Evolutionary conservation across 257 asterid species (phyloP).

Genomic region (Paulownia fortunei): DNA sequence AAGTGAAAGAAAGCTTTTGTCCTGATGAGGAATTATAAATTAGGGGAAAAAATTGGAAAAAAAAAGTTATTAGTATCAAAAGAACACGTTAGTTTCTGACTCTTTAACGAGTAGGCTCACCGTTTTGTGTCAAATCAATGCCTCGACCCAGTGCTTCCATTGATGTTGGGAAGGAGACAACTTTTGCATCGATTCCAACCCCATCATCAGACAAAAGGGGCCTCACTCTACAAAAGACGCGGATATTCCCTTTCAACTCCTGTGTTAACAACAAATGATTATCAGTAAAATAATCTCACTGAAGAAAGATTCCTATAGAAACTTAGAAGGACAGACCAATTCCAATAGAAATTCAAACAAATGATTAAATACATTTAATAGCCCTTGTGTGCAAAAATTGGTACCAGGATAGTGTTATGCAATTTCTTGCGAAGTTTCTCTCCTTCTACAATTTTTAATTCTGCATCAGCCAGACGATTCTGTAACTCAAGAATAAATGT

Average conservation of each 20-base stretch:
- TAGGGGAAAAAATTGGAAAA: constrained; percentile 8
- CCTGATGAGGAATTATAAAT: constrained; percentile 45
- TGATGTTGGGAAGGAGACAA: constrained; percentile 74
- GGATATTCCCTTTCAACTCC: constrained; percentile 95
- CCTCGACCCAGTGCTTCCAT: constrained; percentile 74
- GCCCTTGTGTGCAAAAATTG: not conserved
- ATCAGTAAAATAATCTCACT: not conserved
- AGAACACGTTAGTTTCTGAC: constrained; percentile 4
- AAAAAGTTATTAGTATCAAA: not conserved
- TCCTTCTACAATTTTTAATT: constrained; percentile 78
- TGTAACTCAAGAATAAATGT: constrained; percentile 54
- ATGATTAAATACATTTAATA: not conserved
- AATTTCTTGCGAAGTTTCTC: constrained; percentile 82
- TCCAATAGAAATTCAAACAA: not conserved
- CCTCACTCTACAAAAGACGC: constrained; percentile 95
- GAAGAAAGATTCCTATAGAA: not conserved
- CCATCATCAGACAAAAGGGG: constrained; percentile 82
- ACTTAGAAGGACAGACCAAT: not conserved
- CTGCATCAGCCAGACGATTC: constrained; percentile 83
- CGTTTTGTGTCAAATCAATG: constrained; percentile 81
- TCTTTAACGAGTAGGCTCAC: constrained; percentile 37
- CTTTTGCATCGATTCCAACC: constrained; percentile 63
- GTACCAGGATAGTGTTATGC: constrained; percentile 94
- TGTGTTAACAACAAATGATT: constrained; percentile 37
- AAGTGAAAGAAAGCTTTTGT: constrained; percentile 81